Percentiles rank a stretch among this genome's conserved stretches.
These are phyloP conservation scores for Senna tora DNA, from an alignment of 306 rosid genomes.

Conservation along the genomic window DNA sequence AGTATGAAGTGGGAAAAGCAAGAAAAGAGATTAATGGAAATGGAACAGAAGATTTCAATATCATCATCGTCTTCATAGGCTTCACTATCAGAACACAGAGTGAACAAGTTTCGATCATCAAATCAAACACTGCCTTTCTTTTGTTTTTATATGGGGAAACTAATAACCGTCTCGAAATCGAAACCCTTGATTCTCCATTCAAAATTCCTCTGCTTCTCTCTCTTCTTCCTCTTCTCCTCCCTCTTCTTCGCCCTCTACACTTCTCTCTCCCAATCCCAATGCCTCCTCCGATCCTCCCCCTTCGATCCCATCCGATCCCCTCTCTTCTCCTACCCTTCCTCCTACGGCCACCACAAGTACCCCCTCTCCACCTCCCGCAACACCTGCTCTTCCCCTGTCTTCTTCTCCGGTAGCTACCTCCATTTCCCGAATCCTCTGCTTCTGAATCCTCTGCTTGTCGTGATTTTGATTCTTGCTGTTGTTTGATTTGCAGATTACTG, in stretches of 20 bases:
- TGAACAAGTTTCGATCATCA: too few species aligned
- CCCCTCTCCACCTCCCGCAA: conserved; percentile 76
- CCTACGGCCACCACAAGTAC: conserved; percentile 86
- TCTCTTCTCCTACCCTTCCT: conserved; percentile 80
- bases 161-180: conserved; percentile 47
- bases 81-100: too few species aligned
- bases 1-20: too few species aligned
- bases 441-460: too few species aligned
- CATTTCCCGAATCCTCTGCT: too few species aligned
- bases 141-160: conserved; percentile 78
- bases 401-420: conserved; percentile 60
- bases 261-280: conserved; percentile 69
- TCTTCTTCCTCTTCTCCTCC: conserved; percentile 75
- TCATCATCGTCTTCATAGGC: too few species aligned
- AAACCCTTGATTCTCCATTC: conserved; percentile 79
- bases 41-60: too few species aligned
- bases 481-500: conserved; percentile 84
- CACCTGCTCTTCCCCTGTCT: conserved; percentile 81
- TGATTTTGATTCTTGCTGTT: too few species aligned
- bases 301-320: conserved; percentile 65
- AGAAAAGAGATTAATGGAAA: too few species aligned
- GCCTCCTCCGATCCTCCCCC: conserved; percentile 82
- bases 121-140: too few species aligned
- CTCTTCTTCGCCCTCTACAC: conserved; percentile 74
- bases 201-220: conserved; percentile 84